phyloP scores from a whole-genome alignment of 352 stramenopile species.

The Globisporangium cystogenes region DNA sequence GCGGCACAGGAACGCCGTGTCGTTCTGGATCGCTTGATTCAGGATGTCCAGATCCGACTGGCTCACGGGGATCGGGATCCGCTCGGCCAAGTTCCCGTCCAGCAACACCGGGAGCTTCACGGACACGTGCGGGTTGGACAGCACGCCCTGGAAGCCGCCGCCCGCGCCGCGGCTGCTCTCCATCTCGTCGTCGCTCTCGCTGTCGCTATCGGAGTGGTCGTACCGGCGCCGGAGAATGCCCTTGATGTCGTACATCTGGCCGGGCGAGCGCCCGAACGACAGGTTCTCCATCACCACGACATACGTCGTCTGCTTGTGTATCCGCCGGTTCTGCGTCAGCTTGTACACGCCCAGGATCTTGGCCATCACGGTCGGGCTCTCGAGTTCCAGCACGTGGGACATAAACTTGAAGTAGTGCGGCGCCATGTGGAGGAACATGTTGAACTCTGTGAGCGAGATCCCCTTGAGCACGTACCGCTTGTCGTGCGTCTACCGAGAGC shows the following conservation, averaged over 20 bases:
- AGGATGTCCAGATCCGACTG: conserved; percentile 58
- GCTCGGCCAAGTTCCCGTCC: conserved; percentile 76
- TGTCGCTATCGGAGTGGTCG: conserved; percentile 29
- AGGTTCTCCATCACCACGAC: conserved; percentile 87
- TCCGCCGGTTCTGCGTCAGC: conserved; percentile 43
- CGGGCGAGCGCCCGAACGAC: conserved; percentile 65
- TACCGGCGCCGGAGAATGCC: conserved; percentile 75
- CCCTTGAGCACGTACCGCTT: conserved; percentile 83
- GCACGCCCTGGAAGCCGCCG: conserved; percentile 22
- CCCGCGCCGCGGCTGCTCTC: conserved; percentile 5
- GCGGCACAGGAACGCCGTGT: conserved; percentile 67
- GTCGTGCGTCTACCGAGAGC: conserved; percentile 54
- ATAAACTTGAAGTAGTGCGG: conserved; percentile 87
- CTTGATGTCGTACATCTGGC: conserved; percentile 87
- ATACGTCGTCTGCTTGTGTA: conserved; percentile 78
- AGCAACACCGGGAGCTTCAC: conserved; percentile 66
- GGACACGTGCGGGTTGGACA: conserved; percentile 42
- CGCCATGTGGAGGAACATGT: conserved; percentile 89
- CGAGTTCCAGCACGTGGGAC: conserved; percentile 46
- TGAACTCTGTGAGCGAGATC: conserved; percentile 83
- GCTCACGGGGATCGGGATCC: conserved; percentile 71
- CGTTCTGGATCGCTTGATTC: conserved; percentile 65
- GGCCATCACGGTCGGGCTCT: conserved; percentile 66
- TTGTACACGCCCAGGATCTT: conserved; percentile 86
- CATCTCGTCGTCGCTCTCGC: conserved; percentile 28